These are phyloP conservation scores for Gossypium schwendimanii DNA, from an alignment of 441 rosid genomes.

Conservation along the genomic window DNA sequence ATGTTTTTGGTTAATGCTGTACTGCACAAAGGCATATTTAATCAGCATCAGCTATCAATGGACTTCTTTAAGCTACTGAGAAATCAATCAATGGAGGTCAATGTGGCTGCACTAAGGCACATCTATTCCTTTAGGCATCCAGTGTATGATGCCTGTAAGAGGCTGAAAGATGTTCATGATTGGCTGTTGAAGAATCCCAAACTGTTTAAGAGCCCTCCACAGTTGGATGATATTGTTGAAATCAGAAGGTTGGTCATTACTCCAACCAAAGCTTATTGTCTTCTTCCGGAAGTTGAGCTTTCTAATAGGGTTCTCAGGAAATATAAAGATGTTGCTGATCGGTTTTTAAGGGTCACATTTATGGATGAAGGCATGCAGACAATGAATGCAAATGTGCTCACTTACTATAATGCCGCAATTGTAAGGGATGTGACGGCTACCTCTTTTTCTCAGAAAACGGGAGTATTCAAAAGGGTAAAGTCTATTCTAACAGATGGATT, in stretches of 20 bases:
- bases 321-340: conserved; percentile 53
- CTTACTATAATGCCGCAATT: conserved; percentile 59
- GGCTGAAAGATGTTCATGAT: conserved; percentile 53
- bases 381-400: conserved; percentile 58
- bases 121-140: conserved; percentile 59
- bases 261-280: conserved; percentile 85
- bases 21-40: conserved; percentile 66
- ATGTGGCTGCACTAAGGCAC: conserved; percentile 68
- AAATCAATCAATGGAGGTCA: conserved; percentile 51
- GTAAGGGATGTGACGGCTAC: conserved; percentile 46
- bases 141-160: conserved; percentile 52
- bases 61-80: conserved; percentile 60
- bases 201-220: conserved; percentile 33
- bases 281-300: conserved; percentile 84
- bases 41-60: conserved; percentile 56
- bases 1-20: conserved; percentile 73
- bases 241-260: conserved; percentile 74
- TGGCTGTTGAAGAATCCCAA: conserved; percentile 65
- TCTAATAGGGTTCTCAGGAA: conserved; percentile 82
- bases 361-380: conserved; percentile 84
- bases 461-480: conserved; percentile 60
- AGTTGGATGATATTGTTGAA: conserved; percentile 49
- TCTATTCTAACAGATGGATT: conserved; percentile 63
- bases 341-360: conserved; percentile 78
- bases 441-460: conserved; percentile 57